Base-by-base conservation (phyloP, 2,329 filamentous ascomycete genomes). In the Epicoccum sorghinum region DNA sequence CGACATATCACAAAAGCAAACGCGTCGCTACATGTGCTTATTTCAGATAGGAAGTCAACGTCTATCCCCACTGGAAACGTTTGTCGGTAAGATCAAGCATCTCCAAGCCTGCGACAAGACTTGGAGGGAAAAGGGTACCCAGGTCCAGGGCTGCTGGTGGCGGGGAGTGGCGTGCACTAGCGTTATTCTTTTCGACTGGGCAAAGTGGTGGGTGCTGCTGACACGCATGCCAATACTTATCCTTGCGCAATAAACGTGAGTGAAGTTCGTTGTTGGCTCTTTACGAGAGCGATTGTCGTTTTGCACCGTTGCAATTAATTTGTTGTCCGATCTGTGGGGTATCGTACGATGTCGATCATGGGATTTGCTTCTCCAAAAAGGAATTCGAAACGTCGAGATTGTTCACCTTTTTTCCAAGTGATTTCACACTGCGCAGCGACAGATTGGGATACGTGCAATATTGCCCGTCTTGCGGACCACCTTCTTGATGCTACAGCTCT, bases 181-280 rank as follows among this genome's bases (percentile, higher is more conserved):
- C 36, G 13, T 3, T 10, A 25, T 33, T 33, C 32, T 5, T 33
- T 12, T 13, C 44, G 18, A 18, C 25, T 29, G 39, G 27, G 23
- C 13, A n/a, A 7, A 32, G 8, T 22, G 40, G 35, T 13, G 13
- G 27, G 10, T 12, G 37, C 43, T 47, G 49, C 49, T 52, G 49
- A 52, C 49, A 38, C 41, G 49, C 49, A 36, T 47, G 23, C 23
- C 49, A 52, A 52, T 52, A 42, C 29, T 41, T 14, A 47, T 24
- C 38, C 43, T 30, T 47, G 43, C 32, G 18, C 27, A 29, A 29
- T 3, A 29, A 29, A 29, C 27, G 27, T 29, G 27, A 29, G 27
- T 29, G 27, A 18, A 18, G 18, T 18, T 29, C 27, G 27, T 29
- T 29, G 27, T 29, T 29, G 9, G 27, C 27, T 29, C 27, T 9